A percentile compares a stretch with the other conserved stretches of the same genome.
Conservation (phyloP, 2,329 filamentous ascomycete species). For the Calonectria leucothoes region DNA sequence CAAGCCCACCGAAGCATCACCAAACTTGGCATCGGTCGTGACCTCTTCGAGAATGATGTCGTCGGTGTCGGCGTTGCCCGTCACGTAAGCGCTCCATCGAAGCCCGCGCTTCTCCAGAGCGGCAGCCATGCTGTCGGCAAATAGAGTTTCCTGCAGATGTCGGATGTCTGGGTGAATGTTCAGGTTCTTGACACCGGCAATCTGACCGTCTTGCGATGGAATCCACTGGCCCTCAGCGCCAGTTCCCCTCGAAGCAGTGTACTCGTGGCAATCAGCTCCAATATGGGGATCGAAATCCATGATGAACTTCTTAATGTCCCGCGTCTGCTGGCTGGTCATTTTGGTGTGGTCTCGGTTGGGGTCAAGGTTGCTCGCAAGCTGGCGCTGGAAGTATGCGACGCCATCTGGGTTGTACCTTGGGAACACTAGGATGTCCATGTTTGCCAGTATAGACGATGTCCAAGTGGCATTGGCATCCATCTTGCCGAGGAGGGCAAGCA, state of each 20-base stretch:
- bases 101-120: constrained; percentile 35
- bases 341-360: constrained; percentile 45
- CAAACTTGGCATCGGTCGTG: constrained; percentile 38
- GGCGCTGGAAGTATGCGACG: constrained; percentile 42
- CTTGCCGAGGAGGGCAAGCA: constrained; percentile 42
- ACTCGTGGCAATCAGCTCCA: constrained; percentile 42
- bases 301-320: constrained; percentile 40
- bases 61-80: constrained; percentile 23
- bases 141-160: constrained; percentile 36
- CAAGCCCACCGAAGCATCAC: constrained; percentile 40
- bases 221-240: constrained; percentile 37
- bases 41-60: constrained; percentile 41
- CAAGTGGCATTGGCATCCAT: constrained; percentile 41
- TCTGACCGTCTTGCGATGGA: constrained; percentile 40
- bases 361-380: constrained; percentile 41
- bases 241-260: constrained; percentile 38
- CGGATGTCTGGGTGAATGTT: constrained; percentile 45
- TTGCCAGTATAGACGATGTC: constrained; percentile 38
- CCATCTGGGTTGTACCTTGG: constrained; percentile 46
- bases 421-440: constrained; percentile 43
- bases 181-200: constrained; percentile 42
- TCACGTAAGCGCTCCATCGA: constrained; percentile 44
- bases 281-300: constrained; percentile 39
- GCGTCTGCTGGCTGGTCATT: constrained; percentile 37
- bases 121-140: constrained; percentile 30